These are phyloP conservation scores for Candida sakaeoensis DNA, from an alignment of 805 yeast species.

Conservation along the genomic window DNA sequence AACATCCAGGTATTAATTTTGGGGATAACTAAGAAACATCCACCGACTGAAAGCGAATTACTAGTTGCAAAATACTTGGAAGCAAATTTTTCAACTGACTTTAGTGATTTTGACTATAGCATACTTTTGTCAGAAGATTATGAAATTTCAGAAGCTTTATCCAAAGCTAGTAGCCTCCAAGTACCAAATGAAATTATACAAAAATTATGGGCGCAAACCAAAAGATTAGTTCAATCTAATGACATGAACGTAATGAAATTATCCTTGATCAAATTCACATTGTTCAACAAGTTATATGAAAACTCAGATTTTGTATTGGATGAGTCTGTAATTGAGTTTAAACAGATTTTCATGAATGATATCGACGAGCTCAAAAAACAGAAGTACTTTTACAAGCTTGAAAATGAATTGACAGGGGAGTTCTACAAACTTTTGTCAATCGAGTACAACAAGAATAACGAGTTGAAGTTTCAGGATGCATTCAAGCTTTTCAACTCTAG, in stretches of 20 bases:
- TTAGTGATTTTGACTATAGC: background rate
- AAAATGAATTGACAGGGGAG: constrained; percentile 35
- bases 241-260: constrained; percentile 18
- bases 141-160: constrained; percentile 20
- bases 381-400: constrained; percentile 39
- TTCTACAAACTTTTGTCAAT: constrained; percentile 7
- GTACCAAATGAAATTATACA: constrained; percentile 9
- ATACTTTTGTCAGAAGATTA: constrained; percentile 2
- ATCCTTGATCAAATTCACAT: constrained; percentile 20
- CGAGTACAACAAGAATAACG: background rate
- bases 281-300: constrained; percentile 23
- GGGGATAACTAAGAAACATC: constrained; percentile 2
- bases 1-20: constrained; percentile 6
- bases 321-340: constrained; percentile 2
- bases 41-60: background rate
- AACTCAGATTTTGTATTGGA: constrained; percentile 7
- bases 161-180: constrained; percentile 15
- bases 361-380: constrained; percentile 15
- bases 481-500: constrained; percentile 14
- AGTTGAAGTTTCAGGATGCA: constrained; percentile 6
- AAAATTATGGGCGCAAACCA: constrained; percentile 17
- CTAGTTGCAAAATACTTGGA: constrained; percentile 13
- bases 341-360: background rate
- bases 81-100: constrained; percentile 8
- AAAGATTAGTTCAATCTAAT: constrained; percentile 16